Evolutionary conservation across 495 filamentous ascomycete species (phyloP), one percentile per base, ranked within the genome.

Genomic region (Aspergillus cavernicola): DNA sequence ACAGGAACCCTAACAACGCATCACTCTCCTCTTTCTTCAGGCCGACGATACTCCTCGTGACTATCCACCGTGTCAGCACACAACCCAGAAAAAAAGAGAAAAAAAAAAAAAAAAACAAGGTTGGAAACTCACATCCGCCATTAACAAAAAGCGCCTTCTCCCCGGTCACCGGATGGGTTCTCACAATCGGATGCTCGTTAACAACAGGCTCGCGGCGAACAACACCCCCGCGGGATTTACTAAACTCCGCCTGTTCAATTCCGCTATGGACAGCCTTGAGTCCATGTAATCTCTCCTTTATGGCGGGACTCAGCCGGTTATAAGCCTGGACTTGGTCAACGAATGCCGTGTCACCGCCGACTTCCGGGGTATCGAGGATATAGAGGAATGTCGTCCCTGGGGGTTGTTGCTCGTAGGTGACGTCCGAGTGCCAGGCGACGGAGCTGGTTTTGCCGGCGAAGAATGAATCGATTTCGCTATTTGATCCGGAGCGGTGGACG

Each of bases 81-180:
- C 19, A 39, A 35, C 18, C 15, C 31, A 28, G 10, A 20, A 19
- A 36, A 11, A 11, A 7, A 3, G 13, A 38, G 4, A 19, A 7
- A 15, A 13, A 13, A 12, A 5, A 39, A 12, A 4, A 19, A 8
- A 6, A 37, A 37, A 48, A 1, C 18, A 23, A 15, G 5, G 9
- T 2, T 13, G 10, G 22, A 22, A 4, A 77, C 82, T 80, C 71
- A 89, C 85, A 93, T 62, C 88, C 85, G 9, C 78, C 80, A 60
- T 91, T 92, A 50, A 92, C 81, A 58, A 82, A 93, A 20, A 95
- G 66, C 0, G 88, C 86, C 67, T 92, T 93, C 73, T 92, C 86
- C 7, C 89, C 87, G 0, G 89, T 92, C 3, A 70, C 81, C 0
- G 89, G 89, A 62, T 93, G 89, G 2, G 87, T 91, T n/a, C 88